Base-by-base conservation (phyloP, 306 rosid species). In the Benincasa hispida region DNA sequence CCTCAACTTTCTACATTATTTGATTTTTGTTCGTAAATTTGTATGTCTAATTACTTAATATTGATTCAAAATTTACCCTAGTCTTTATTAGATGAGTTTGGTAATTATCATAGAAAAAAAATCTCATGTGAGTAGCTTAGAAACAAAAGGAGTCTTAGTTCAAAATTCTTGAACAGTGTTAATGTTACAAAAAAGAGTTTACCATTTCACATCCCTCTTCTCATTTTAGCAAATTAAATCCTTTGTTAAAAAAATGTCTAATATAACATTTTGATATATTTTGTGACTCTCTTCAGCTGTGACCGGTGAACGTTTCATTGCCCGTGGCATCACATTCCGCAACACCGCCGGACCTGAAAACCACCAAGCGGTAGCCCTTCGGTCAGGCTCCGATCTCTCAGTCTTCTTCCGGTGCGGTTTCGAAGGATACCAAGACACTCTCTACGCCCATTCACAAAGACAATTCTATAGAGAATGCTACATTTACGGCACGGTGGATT, bases 341-440 rank as follows among this genome's bases (percentile, higher is more conserved):
- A 80, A 80, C 72, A 53, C 79, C 0, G 83, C 77, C 22, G 83
- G 80, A 27, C 59, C 76, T 3, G 5, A 32, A 19, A 80, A 53
- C 39, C 45, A 63, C 60, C 83, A 80, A 24, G 83, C 80, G 0
- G 83, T 80, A 19, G 80, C 80, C 12, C 60, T 76, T 5, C 76
- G 47, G 1, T 62, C 69, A 8, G 50, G 58, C 9, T 37, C 83
- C 1, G 80, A 80, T 24, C 72, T 24, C 25, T 80, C 83, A 0
- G 75, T 50, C 6, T 80, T 74, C 56, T 67, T 37, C 61, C 34
- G 59, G 1, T 80, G 77, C 59, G 53, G 83, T 5, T 80, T 80
- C 32, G 80, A 80, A n/a, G 83, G 83, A 11, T 74, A 80, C 48
- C 83, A 80, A 80, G 83, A 80, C 72, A 80, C 83, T 6, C 72